Evolutionary conservation across 805 yeast genomes (phyloP).

Genomic region (Saccharomycopsis selenospora): DNA sequence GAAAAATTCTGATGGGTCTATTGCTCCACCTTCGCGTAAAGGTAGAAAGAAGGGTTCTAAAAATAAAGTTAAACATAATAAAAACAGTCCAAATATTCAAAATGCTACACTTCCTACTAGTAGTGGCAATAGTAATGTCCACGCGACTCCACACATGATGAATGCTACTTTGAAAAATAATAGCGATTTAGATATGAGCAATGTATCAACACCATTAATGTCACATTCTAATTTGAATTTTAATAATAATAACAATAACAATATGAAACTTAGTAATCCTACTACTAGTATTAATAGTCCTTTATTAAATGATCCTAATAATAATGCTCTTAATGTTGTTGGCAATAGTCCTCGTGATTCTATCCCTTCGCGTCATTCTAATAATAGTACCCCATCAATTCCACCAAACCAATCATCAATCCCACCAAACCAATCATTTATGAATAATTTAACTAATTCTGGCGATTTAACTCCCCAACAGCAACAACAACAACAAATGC

Average conservation of each 20-base stretch:
- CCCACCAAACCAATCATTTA: not conserved
- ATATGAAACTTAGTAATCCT: slow-evolving; percentile 9
- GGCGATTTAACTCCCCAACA: no score
- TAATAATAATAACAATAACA: slow-evolving; percentile 9
- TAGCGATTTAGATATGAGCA: not conserved
- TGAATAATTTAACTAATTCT: no score
- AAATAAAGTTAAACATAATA: not conserved
- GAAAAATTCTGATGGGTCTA: not conserved
- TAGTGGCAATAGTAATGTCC: not conserved
- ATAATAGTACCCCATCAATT: slow-evolving; percentile 14
- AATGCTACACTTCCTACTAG: not conserved
- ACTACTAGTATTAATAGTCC: slow-evolving; percentile 11
- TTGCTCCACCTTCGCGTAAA: not conserved
- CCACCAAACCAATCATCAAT: slow-evolving; percentile 13
- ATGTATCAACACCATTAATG: slow-evolving; percentile 10
- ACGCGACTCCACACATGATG: not conserved
- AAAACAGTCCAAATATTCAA: not conserved
- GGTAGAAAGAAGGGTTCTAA: not conserved
- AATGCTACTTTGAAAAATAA: not conserved
- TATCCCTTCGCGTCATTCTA: slow-evolving; percentile 7
- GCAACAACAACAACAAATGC: slow-evolving; percentile 15
- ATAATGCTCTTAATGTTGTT: slow-evolving; percentile 1
- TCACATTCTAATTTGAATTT: slow-evolving; percentile 15
- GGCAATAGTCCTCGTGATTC: slow-evolving; percentile 7
- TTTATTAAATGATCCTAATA: slow-evolving; percentile 6